phyloP scores from a whole-genome alignment of 73 alveolate genomes.

The Durusdinium trenchii region DNA sequence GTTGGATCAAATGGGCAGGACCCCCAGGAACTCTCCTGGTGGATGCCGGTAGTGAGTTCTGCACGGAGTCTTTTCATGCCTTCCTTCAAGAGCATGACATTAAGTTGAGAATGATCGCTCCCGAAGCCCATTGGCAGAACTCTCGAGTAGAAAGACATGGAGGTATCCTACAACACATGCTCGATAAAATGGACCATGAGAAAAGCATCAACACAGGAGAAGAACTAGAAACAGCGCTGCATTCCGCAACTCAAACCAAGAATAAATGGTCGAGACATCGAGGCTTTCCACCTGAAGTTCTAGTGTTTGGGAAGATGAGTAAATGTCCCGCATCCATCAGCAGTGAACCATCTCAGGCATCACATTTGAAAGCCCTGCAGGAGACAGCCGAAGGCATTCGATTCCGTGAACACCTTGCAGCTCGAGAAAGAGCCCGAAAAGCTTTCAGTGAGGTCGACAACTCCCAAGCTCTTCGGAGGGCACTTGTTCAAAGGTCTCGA shows the following conservation, averaged over 20 bases:
- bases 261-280: not conserved
- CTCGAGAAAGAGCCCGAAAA: not conserved
- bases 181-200: not conserved
- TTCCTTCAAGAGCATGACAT: not conserved
- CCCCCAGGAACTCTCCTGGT: not conserved
- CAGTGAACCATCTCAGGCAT: no score
- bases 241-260: not conserved
- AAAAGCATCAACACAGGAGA: not conserved
- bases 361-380: not conserved
- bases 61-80: not conserved
- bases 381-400: not conserved
- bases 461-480: not conserved
- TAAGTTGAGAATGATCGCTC: not conserved
- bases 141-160: not conserved
- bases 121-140: constrained; percentile 20
- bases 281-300: not conserved
- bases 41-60: not conserved
- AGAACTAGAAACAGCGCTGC: not conserved
- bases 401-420: not conserved
- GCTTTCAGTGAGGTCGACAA: not conserved
- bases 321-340: no score
- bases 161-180: not conserved
- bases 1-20: constrained; percentile 5
- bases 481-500: not conserved
- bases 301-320: constrained; percentile 7